Evolutionary conservation across 2,329 filamentous ascomycete genomes (phyloP), one percentile per base, ranked within the genome.

Genomic region (Dactylonectria macrodidyma): DNA sequence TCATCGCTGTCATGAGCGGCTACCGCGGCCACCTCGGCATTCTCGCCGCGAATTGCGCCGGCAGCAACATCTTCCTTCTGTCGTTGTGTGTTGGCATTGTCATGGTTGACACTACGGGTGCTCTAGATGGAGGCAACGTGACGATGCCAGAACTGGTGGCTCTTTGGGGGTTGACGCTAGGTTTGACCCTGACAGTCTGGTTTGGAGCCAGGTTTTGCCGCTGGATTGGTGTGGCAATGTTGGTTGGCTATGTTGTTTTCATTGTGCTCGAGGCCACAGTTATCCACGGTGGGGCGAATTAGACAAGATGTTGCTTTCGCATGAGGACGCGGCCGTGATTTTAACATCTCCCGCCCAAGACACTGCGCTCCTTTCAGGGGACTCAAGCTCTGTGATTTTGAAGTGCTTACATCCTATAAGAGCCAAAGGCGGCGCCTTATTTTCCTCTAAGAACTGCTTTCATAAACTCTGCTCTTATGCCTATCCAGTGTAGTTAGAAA

Each of bases 51-150:
- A 87, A 85, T 51, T 86, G 85, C 3, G 85, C 82, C 0, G 86
- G 86, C 5, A 87, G 85, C 68, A 88, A 88, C 65, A 85, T 88
- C 38, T 89, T 88, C 72, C 76, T 89, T 36, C 76, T 88, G 16
- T 83, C 85, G 2, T 76, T 89, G 4, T 88, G 86, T 71, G 75
- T 83, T 16, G 86, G 84, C 1, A 77, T 85, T 14, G 65, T 81
- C 30, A 71, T 75, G 67, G n/a, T 71, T 41, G 36, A 41, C 36
- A 41, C 36, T 41, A 41, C 36, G 36, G 36, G 36, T 41, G 10
- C 9, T 12, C 36, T 41, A 11, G 36, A 41, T 41, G 36, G 36
- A 41, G 36, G 36, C 36, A 41, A 41, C 36, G 36, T 41, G 12
- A 41, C 36, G 36, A 41, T 41, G 9, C 36, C 36, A 41, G 36